phyloP scores from a whole-genome alignment of 352 stramenopile genomes.

The Peronosclerospora sorghi region DNA sequence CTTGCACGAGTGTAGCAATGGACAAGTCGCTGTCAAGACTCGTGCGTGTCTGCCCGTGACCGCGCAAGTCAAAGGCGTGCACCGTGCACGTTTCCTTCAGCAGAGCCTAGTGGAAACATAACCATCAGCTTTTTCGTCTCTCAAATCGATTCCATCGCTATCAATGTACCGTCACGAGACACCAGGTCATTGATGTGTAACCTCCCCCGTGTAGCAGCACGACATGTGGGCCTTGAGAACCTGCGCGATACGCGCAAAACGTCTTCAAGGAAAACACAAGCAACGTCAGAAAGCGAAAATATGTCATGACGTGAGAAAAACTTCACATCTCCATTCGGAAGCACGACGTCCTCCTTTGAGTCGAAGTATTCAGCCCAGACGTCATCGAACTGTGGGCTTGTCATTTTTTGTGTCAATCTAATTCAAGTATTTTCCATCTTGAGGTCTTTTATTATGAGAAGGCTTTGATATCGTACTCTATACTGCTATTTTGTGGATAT shows the following conservation, averaged over 20 bases:
- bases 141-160: not conserved
- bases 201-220: slow-evolving; percentile 79
- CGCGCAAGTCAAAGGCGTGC: slow-evolving; percentile 75
- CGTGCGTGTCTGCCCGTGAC: slow-evolving; percentile 58
- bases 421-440: too few species aligned
- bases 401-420: too few species aligned
- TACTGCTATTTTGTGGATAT: too few species aligned
- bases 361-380: slow-evolving; percentile 75
- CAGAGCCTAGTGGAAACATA: slow-evolving; percentile 30
- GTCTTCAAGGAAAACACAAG: slow-evolving; percentile 24
- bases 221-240: slow-evolving; percentile 51
- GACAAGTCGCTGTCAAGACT: slow-evolving; percentile 58
- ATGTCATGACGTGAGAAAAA: not conserved
- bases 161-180: slow-evolving; percentile 44
- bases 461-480: too few species aligned
- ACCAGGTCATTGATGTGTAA: slow-evolving; percentile 84
- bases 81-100: slow-evolving; percentile 70
- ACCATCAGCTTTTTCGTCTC: not conserved
- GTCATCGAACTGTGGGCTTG: too few species aligned
- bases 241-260: slow-evolving; percentile 72
- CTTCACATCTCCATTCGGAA: slow-evolving; percentile 57
- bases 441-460: too few species aligned
- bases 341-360: slow-evolving; percentile 40
- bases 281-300: not conserved
- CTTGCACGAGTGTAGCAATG: slow-evolving; percentile 61